Conservation (phyloP, 805 yeast species). For the Yarrowia sp. region DNA sequence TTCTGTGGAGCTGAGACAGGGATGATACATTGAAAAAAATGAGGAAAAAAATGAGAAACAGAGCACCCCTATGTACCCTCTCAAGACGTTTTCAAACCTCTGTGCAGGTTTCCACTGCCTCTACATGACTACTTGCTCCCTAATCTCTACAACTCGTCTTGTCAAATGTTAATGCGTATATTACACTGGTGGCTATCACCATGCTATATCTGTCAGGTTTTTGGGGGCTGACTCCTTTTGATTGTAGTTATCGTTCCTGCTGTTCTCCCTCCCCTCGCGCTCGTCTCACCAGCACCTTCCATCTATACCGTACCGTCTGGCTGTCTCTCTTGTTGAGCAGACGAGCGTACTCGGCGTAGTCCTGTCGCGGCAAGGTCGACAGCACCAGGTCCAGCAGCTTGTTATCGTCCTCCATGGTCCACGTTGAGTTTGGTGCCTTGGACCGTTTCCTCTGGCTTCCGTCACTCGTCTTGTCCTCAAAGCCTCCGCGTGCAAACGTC, state of each 20-base stretch:
- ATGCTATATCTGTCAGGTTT: too few relatives aligned
- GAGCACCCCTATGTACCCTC: too few relatives aligned
- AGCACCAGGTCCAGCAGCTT: conserved; percentile 38
- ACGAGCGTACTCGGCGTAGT: conserved; percentile 38
- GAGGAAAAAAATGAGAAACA: too few relatives aligned
- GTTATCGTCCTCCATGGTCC: conserved; percentile 40
- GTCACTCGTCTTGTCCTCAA: conserved; percentile 22
- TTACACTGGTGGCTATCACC: too few relatives aligned
- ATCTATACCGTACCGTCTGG: conserved; percentile 40
- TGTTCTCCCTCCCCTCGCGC: conserved; percentile 36
- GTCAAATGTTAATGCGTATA: too few relatives aligned
- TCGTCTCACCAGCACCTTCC: conserved; percentile 40
- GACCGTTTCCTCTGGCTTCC: conserved; percentile 31
- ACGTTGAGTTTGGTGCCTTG: conserved; percentile 39
- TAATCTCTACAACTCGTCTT: too few relatives aligned
- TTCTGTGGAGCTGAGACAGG: too few relatives aligned
- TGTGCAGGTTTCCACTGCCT: too few relatives aligned
- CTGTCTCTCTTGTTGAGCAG: conserved; percentile 39
- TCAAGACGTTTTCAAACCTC: too few relatives aligned
- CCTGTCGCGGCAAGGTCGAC: conserved; percentile 39
- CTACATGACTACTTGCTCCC: too few relatives aligned
- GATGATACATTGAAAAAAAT: too few relatives aligned
- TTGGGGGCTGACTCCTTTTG: background rate
- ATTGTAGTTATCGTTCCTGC: background rate
- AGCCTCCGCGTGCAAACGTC: conserved; percentile 14